Percentiles rank a stretch among this genome's conserved stretches.
Conservation (phyloP, 768 basidiomycete species). For the Suillus subaureus region DNA sequence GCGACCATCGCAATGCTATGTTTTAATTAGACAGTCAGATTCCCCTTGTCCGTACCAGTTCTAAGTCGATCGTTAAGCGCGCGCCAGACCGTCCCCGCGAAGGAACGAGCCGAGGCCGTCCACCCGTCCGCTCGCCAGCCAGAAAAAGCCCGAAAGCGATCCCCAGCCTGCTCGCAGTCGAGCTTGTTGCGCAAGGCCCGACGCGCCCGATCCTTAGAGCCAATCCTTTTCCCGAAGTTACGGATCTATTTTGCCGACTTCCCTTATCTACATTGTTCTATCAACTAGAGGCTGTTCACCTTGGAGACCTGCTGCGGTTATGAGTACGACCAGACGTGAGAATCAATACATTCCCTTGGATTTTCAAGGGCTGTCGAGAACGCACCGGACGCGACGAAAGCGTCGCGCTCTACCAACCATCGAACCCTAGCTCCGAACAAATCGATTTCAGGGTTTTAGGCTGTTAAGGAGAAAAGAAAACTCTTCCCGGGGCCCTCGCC, state of each 20-base stretch:
- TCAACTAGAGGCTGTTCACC: conserved; percentile 81
- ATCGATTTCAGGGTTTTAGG: conserved; percentile 72
- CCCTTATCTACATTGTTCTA: conserved; percentile 82
- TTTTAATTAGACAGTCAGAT: conserved; percentile 68
- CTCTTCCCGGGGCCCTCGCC: conserved; percentile 76
- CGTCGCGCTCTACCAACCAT: conserved; percentile 73
- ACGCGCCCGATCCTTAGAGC: conserved; percentile 80
- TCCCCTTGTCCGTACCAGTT: conserved; percentile 79
- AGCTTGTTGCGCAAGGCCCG: conserved; percentile 60
- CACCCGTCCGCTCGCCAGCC: conserved; percentile 41
- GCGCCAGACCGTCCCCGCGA: conserved; percentile 52
- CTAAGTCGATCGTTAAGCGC: conserved; percentile 58
- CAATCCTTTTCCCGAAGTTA: conserved; percentile 82
- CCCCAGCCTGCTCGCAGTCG: conserved; percentile 42
- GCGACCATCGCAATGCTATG: conserved; percentile 51
- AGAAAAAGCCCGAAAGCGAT: conserved; percentile 63
- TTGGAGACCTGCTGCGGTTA: conserved; percentile 82
- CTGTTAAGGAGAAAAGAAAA: conserved; percentile 81
- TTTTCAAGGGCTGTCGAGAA: conserved; percentile 81
- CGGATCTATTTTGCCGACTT: conserved; percentile 81
- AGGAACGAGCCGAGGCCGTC: conserved; percentile 55
- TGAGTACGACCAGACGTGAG: conserved; percentile 75
- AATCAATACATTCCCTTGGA: conserved; percentile 71
- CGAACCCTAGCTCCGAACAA: conserved; percentile 75
- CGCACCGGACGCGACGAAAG: conserved; percentile 72